Conservation (phyloP, 2,329 filamentous ascomycete species). For the Hypoxylon sp. region DNA sequence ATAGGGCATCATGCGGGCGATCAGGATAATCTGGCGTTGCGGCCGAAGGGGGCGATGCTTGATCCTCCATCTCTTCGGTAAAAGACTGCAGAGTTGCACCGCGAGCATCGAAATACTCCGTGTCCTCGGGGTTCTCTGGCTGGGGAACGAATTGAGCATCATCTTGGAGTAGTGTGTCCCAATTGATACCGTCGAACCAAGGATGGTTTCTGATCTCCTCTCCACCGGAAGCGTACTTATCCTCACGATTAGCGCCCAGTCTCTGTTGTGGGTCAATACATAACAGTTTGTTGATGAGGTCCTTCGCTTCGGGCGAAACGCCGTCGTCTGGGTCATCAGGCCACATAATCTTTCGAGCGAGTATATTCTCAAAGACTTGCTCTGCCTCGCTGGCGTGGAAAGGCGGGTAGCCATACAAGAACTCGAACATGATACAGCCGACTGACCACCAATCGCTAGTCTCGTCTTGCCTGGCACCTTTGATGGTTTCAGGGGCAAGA, state of each 20-base stretch:
- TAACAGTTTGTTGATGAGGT: slow-evolving; percentile 93
- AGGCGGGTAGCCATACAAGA: slow-evolving; percentile 91
- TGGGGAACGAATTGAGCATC: slow-evolving; percentile 96
- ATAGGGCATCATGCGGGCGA: slow-evolving; percentile 93
- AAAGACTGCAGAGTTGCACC: slow-evolving; percentile 95
- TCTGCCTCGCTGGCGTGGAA: slow-evolving; percentile 94
- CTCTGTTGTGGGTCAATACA: slow-evolving; percentile 86
- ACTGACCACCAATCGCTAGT: slow-evolving; percentile 99
- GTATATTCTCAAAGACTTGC: slow-evolving; percentile 95
- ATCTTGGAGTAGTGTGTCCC: slow-evolving; percentile 92
- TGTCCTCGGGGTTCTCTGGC: slow-evolving; percentile 94
- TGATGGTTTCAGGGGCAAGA: slow-evolving; percentile 95
- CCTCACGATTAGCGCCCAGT: slow-evolving; percentile 87
- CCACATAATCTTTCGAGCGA: slow-evolving; percentile 92
- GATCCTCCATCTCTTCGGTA: slow-evolving; percentile 93
- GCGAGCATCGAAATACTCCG: slow-evolving; percentile 95
- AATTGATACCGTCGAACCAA: slow-evolving; percentile 91
- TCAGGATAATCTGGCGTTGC: slow-evolving; percentile 85
- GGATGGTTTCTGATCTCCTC: slow-evolving; percentile 90
- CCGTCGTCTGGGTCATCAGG: slow-evolving; percentile 85
- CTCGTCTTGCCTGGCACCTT: slow-evolving; percentile 94
- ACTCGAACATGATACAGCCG: slow-evolving; percentile 98
- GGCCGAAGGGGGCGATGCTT: slow-evolving; percentile 79
- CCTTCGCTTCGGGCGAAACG: slow-evolving; percentile 88
- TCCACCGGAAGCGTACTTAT: slow-evolving; percentile 86